phyloP scores from a whole-genome alignment of 495 filamentous ascomycete species.

The Bombardia bombarda region DNA sequence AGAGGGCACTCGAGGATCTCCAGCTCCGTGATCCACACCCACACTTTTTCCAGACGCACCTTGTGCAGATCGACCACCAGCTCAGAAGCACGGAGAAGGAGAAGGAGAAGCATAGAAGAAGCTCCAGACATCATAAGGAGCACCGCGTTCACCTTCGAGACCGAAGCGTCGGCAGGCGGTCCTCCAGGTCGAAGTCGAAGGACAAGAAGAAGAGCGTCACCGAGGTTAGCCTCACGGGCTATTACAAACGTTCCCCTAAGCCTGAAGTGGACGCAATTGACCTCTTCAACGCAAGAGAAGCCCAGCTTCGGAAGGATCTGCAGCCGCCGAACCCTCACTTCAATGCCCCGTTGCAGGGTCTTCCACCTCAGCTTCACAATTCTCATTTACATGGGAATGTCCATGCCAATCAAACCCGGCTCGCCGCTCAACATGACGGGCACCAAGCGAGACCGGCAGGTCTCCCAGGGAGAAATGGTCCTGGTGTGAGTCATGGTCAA shows the following conservation, averaged over 20 bases:
- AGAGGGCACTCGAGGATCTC: constrained; percentile 16
- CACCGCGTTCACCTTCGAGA: neutral
- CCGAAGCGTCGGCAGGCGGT: neutral
- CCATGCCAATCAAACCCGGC: neutral
- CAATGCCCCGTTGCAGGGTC: neutral
- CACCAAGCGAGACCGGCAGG: too few species aligned
- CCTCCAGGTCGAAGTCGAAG: constrained; percentile 1
- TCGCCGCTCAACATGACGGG: too few species aligned
- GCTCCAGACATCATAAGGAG: neutral
- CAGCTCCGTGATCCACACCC: constrained; percentile 8
- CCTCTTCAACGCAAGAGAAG: constrained; percentile 12
- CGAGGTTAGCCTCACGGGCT: constrained; percentile 25
- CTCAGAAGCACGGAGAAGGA: constrained; percentile 9
- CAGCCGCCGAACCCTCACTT: constrained; percentile 1
- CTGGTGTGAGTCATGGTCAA: neutral
- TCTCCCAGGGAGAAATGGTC: neutral
- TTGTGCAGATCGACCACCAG: constrained; percentile 29
- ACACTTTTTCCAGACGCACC: constrained; percentile 19
- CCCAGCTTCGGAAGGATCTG: neutral
- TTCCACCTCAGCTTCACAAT: neutral
- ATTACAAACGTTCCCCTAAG: constrained; percentile 27
- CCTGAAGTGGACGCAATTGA: constrained; percentile 16
- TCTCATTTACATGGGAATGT: neutral
- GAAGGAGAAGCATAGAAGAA: constrained; percentile 5
- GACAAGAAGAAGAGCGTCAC: neutral